A percentile compares a stretch with the other conserved stretches of the same genome.
Conservation (phyloP, 208 protist genomes). For the Leishmania martiniquensis region DNA sequence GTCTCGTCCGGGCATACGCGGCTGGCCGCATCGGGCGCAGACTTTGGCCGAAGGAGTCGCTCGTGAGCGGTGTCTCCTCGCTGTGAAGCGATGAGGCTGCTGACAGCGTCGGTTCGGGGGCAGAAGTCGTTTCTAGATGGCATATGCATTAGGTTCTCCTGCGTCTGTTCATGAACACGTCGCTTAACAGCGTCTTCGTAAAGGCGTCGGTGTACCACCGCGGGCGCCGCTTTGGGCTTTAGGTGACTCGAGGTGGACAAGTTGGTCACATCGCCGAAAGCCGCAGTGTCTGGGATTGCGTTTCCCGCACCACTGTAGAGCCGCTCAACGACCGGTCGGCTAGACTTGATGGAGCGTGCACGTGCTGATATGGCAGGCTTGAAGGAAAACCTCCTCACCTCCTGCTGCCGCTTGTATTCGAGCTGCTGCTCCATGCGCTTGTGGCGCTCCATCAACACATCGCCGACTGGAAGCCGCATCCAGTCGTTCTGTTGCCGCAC, state of each 20-base stretch:
- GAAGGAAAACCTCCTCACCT: slow-evolving; percentile 33
- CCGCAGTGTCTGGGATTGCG: neutral
- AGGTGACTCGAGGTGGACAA: neutral
- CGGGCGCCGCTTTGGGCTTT: neutral
- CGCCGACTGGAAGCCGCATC: slow-evolving; percentile 14
- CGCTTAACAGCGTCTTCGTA: slow-evolving; percentile 26
- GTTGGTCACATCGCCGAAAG: slow-evolving; percentile 22
- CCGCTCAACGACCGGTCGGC: slow-evolving; percentile 32
- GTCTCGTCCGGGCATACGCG: slow-evolving; percentile 25
- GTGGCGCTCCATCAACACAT: slow-evolving; percentile 26
- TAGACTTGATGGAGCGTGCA: slow-evolving; percentile 2
- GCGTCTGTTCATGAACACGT: slow-evolving; percentile 10
- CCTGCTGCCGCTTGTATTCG: slow-evolving; percentile 14
- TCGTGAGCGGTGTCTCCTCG: slow-evolving; percentile 40
- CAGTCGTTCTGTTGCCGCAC: slow-evolving; percentile 17
- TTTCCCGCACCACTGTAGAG: slow-evolving; percentile 37
- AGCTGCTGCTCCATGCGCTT: slow-evolving; percentile 13
- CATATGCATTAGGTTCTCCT: slow-evolving; percentile 3
- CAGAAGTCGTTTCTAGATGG: slow-evolving; percentile 26
- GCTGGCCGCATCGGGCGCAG: neutral
- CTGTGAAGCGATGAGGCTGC: slow-evolving; percentile 43
- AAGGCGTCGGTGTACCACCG: slow-evolving; percentile 22
- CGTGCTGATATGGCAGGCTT: slow-evolving; percentile 32
- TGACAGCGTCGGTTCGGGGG: slow-evolving; percentile 49
- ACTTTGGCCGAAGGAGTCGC: slow-evolving; percentile 31